These are phyloP conservation scores for Iris macrosiphon DNA, from an alignment of 106 monocot species.

Conservation along the genomic window DNA sequence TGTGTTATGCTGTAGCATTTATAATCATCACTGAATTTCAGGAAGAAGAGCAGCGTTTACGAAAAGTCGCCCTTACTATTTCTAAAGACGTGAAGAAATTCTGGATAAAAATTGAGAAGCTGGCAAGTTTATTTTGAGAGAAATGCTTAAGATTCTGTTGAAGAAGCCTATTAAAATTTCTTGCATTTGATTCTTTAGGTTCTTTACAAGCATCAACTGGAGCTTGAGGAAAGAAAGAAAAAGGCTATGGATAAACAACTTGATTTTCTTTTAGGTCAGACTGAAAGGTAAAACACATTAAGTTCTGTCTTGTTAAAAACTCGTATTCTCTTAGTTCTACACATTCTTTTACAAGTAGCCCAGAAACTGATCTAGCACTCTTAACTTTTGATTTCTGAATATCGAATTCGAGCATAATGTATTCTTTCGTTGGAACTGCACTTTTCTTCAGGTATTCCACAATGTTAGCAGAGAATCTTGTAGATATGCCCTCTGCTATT, in stretches of 20 bases:
- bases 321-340: neutral
- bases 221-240: constrained; percentile 92
- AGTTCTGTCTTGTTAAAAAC: neutral
- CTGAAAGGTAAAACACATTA: constrained; percentile 99
- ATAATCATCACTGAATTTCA: constrained; percentile 11
- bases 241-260: constrained; percentile 97
- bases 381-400: neutral
- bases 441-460: constrained; percentile 76
- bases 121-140: constrained; percentile 42
- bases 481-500: constrained; percentile 30
- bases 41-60: constrained; percentile 91
- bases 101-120: constrained; percentile 95
- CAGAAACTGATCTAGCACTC: no score
- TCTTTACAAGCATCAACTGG: constrained; percentile 92
- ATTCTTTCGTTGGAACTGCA: neutral
- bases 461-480: constrained; percentile 97
- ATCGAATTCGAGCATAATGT: neutral
- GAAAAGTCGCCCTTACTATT: constrained; percentile 83
- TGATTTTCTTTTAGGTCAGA: constrained; percentile 97
- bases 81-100: constrained; percentile 99
- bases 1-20: neutral
- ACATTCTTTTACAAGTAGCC: no score
- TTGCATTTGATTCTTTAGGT: constrained; percentile 54
- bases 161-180: neutral
- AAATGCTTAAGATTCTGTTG: neutral